Conservation (phyloP, 1,284 basidiomycete species). For the Cystobasidium pallidum region DNA sequence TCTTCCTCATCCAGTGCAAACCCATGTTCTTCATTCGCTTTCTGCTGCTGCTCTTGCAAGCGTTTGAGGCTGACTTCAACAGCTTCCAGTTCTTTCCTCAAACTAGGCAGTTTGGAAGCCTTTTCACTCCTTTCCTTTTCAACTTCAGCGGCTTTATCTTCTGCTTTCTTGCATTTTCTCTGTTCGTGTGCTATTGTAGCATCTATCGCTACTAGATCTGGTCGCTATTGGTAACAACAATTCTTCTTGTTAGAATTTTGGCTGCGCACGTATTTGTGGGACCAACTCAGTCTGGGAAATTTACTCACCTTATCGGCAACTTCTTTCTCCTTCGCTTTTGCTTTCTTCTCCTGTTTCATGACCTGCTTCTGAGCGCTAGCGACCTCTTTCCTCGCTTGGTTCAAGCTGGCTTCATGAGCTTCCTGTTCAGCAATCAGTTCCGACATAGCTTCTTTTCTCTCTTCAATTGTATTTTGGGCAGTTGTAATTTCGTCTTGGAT, state of each 20-base stretch:
- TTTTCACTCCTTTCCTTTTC: constrained; percentile 71
- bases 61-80: constrained; percentile 60
- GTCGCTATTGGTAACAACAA: too few species aligned
- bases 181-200: constrained; percentile 84
- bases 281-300: too few species aligned
- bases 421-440: constrained; percentile 70
- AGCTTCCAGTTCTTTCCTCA: constrained; percentile 68
- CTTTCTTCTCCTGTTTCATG: constrained; percentile 71
- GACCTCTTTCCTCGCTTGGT: constrained; percentile 75
- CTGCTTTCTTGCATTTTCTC: constrained; percentile 74
- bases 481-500: constrained; percentile 78
- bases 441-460: constrained; percentile 70
- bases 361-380: constrained; percentile 74
- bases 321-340: constrained; percentile 79
- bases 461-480: constrained; percentile 70
- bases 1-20: constrained; percentile 79
- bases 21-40: constrained; percentile 69
- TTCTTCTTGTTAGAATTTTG: too few species aligned
- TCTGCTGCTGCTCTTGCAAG: constrained; percentile 70
- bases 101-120: constrained; percentile 64
- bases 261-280: too few species aligned
- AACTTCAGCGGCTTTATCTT: constrained; percentile 68
- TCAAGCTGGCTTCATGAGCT: constrained; percentile 70
- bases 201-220: constrained; percentile 72
- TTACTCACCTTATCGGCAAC: constrained; percentile 73